Percentiles rank a stretch among this genome's conserved stretches.
phyloP scores from a whole-genome alignment of 495 filamentous ascomycete genomes.

The Cryomyces minteri region DNA sequence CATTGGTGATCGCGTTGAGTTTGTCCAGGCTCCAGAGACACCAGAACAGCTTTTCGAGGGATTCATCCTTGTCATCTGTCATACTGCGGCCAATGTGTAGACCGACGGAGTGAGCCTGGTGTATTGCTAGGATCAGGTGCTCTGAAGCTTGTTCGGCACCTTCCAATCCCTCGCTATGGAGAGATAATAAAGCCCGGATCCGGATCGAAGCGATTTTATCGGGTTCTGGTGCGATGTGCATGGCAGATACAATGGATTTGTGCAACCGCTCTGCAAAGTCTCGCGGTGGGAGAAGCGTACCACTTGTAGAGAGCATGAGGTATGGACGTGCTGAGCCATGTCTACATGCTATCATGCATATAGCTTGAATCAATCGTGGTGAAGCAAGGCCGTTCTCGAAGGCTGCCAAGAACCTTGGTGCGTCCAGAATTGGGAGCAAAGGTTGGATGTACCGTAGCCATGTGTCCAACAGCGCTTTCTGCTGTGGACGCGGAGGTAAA shows the following conservation, averaged over 20 bases:
- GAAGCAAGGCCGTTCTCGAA: constrained; percentile 7
- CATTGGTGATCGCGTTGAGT: constrained; percentile 41
- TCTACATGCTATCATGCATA: constrained; percentile 20
- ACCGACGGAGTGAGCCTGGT: constrained; percentile 47
- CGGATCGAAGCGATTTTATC: constrained; percentile 21
- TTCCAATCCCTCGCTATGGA: constrained; percentile 28
- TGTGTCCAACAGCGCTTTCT: constrained; percentile 16
- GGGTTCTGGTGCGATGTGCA: constrained; percentile 14
- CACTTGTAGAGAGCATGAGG: constrained; percentile 10
- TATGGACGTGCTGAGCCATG: constrained; percentile 12
- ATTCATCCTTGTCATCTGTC: constrained; percentile 16
- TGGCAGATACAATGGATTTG: constrained; percentile 11
- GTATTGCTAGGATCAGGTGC: constrained; percentile 23
- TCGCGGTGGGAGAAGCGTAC: constrained; percentile 9
- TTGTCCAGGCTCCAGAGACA: constrained; percentile 51
- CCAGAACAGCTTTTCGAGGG: constrained; percentile 40
- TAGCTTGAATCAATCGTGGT: constrained; percentile 15
- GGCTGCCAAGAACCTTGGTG: constrained; percentile 10
- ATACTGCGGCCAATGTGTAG: constrained; percentile 35
- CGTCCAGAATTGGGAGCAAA: constrained; percentile 17
- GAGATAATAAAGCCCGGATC: constrained; percentile 21
- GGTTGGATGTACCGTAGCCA: constrained; percentile 19
- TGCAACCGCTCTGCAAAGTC: constrained; percentile 18
- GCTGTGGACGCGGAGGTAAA: constrained; percentile 5
- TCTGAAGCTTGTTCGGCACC: constrained; percentile 21